These are phyloP conservation scores for Fragaria nilgerrensis DNA, from an alignment of 306 rosid genomes.

Conservation along the genomic window DNA sequence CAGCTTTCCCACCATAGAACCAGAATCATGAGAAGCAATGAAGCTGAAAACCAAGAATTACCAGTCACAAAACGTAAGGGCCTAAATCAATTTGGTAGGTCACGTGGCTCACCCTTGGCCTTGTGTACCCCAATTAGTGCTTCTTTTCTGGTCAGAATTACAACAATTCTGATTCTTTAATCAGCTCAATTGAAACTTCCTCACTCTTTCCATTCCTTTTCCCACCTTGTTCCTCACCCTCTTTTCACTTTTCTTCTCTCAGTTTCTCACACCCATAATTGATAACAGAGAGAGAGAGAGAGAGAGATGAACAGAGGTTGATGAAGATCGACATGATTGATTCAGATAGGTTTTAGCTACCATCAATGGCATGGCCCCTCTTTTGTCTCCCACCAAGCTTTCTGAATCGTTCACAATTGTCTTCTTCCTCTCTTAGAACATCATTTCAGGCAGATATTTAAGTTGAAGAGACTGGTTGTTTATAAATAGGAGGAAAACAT, in stretches of 20 bases:
- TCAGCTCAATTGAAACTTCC: conserved; percentile 15
- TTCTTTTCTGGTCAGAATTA: not conserved
- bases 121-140: conserved; percentile 4
- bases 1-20: not conserved
- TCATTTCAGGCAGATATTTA: conserved; percentile 3
- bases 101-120: conserved; percentile 21
- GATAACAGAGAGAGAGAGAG: not conserved
- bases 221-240: not conserved
- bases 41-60: not conserved
- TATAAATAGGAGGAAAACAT: not conserved
- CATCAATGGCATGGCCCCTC: conserved; percentile 33
- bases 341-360: not conserved
- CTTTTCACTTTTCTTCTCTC: not conserved
- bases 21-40: not conserved
- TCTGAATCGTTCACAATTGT: not conserved
- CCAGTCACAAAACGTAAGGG: not conserved
- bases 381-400: conserved; percentile 24
- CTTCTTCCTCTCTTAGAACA: not conserved
- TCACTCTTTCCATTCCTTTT: not conserved
- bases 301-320: not conserved
- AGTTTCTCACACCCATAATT: not conserved
- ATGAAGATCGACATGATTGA: conserved; percentile 3
- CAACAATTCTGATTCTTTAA: not conserved
- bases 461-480: not conserved
- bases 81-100: not conserved